Percentiles rank a stretch among this genome's conserved stretches.
These are phyloP conservation scores for Pezizomycotina sp. DNA, from an alignment of 2,329 filamentous ascomycete species.

Conservation along the genomic window DNA sequence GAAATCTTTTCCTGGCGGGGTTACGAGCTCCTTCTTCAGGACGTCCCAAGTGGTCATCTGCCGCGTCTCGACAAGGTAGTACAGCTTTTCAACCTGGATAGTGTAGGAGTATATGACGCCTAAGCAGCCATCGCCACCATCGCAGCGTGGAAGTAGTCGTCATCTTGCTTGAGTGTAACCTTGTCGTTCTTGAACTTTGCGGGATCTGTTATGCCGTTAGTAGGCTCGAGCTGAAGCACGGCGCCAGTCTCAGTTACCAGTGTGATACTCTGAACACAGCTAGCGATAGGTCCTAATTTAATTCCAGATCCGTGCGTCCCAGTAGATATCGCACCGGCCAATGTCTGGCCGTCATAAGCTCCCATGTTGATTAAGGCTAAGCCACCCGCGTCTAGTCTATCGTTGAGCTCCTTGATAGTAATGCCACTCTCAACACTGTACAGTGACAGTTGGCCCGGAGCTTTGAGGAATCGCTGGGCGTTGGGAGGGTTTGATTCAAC, in stretches of 20 bases:
- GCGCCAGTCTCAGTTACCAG: slow-evolving; percentile 2
- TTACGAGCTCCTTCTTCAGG: background rate
- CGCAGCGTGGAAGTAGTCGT: slow-evolving; percentile 6
- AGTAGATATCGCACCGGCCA: slow-evolving; percentile 6
- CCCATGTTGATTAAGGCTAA: slow-evolving; percentile 4
- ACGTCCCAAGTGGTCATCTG: background rate
- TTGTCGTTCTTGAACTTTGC: background rate
- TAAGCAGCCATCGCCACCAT: slow-evolving; percentile 4
- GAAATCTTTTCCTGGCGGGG: background rate
- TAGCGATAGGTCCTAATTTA: slow-evolving; percentile 3
- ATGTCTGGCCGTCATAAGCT: slow-evolving; percentile 4
- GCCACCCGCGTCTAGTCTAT: background rate
- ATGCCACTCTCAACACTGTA: slow-evolving; percentile 5
- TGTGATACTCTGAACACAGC: slow-evolving; percentile 1
- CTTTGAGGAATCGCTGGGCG: background rate
- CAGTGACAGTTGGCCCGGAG: background rate
- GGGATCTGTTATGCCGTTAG: slow-evolving; percentile 1
- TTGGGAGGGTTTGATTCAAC: background rate
- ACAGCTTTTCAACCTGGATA: slow-evolving; percentile 1
- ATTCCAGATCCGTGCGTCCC: slow-evolving; percentile 6
- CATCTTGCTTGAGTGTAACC: slow-evolving; percentile 1
- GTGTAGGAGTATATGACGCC: slow-evolving; percentile 6
- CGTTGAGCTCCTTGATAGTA: slow-evolving; percentile 4
- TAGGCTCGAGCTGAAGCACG: background rate
- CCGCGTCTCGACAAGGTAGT: slow-evolving; percentile 1